Evolutionary conservation across 345 rosid species (phyloP).

Genomic region (Linum lewisii): DNA sequence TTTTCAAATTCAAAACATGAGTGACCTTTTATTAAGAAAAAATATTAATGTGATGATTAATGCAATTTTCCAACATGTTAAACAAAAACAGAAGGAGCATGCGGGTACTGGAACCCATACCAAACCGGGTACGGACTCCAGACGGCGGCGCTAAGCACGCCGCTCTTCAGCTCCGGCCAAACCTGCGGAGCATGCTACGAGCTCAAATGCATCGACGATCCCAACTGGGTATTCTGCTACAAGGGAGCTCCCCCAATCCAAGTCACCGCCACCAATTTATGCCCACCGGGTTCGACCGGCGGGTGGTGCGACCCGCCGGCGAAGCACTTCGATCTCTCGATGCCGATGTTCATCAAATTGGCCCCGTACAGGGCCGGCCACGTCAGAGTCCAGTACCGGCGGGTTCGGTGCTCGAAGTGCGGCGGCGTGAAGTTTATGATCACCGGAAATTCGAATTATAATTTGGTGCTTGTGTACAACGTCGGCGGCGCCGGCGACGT

Average conservation of each 20-base stretch:
- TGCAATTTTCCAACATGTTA: too few species aligned
- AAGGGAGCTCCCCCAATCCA: slow-evolving; percentile 29
- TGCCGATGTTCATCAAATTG: slow-evolving; percentile 30
- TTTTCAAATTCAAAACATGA: too few species aligned
- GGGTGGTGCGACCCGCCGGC: slow-evolving; percentile 45
- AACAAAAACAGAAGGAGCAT: slow-evolving; percentile 56
- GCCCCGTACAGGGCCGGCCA: slow-evolving; percentile 26
- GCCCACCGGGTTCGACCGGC: slow-evolving; percentile 31
- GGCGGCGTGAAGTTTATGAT: slow-evolving; percentile 38
- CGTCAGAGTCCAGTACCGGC: slow-evolving; percentile 31
- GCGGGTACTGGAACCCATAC: slow-evolving; percentile 58
- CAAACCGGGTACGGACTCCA: slow-evolving; percentile 50
- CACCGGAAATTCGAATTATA: slow-evolving; percentile 40
- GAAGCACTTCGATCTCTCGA: slow-evolving; percentile 38
- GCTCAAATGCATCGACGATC: slow-evolving; percentile 38
- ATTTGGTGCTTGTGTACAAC: slow-evolving; percentile 55
- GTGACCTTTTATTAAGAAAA: too few species aligned
- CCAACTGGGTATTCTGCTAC: slow-evolving; percentile 51
- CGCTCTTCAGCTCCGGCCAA: slow-evolving; percentile 45
- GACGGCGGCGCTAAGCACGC: slow-evolving; percentile 62
- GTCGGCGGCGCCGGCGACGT: slow-evolving; percentile 69
- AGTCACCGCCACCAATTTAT: slow-evolving; percentile 54
- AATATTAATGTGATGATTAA: too few species aligned
- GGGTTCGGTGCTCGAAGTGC: slow-evolving; percentile 42
- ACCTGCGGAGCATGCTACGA: slow-evolving; percentile 72